Conservation (phyloP, 2,329 filamentous ascomycete genomes). For the Lizonia empirigonia region DNA sequence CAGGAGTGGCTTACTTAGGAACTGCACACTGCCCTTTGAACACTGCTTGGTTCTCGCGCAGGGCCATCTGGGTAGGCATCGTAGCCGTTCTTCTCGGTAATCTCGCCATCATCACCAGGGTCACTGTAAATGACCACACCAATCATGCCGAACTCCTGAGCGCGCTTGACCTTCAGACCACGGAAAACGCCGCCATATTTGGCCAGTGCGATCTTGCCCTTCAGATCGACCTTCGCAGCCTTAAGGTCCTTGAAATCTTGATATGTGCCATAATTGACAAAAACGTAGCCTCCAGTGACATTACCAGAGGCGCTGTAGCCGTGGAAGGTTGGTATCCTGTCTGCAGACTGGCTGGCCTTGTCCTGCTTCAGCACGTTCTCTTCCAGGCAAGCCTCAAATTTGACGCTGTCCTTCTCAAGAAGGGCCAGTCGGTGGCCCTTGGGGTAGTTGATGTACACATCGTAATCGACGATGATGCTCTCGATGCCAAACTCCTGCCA, state of each 20-base stretch:
- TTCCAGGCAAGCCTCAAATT: slow-evolving; percentile 79
- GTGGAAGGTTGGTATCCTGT: slow-evolving; percentile 87
- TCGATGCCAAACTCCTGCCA: slow-evolving; percentile 58
- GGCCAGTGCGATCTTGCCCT: slow-evolving; percentile 84
- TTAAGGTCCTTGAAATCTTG: slow-evolving; percentile 82
- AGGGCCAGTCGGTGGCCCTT: slow-evolving; percentile 54
- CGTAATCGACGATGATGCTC: slow-evolving; percentile 55
- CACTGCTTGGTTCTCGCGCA: slow-evolving; percentile 83
- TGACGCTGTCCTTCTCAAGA: slow-evolving; percentile 54
- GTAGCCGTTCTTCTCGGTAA: slow-evolving; percentile 81
- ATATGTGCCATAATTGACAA: slow-evolving; percentile 89
- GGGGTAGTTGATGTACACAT: slow-evolving; percentile 60
- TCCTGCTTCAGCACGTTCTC: slow-evolving; percentile 88
- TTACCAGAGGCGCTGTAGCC: slow-evolving; percentile 93
- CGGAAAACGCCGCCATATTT: slow-evolving; percentile 88
- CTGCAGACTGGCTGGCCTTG: slow-evolving; percentile 71
- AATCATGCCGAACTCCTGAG: slow-evolving; percentile 86
- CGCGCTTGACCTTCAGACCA: slow-evolving; percentile 89
- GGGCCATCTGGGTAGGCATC: slow-evolving; percentile 83
- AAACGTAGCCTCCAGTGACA: slow-evolving; percentile 85
- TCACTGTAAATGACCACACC: slow-evolving; percentile 86
- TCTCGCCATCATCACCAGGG: slow-evolving; percentile 83
- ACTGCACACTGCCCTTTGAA: slow-evolving; percentile 87
- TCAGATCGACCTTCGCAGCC: slow-evolving; percentile 72
- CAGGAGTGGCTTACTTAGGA: slow-evolving; percentile 48